Base-by-base conservation (phyloP, 1,284 basidiomycete species). In the Ceratobasidium sp. region DNA sequence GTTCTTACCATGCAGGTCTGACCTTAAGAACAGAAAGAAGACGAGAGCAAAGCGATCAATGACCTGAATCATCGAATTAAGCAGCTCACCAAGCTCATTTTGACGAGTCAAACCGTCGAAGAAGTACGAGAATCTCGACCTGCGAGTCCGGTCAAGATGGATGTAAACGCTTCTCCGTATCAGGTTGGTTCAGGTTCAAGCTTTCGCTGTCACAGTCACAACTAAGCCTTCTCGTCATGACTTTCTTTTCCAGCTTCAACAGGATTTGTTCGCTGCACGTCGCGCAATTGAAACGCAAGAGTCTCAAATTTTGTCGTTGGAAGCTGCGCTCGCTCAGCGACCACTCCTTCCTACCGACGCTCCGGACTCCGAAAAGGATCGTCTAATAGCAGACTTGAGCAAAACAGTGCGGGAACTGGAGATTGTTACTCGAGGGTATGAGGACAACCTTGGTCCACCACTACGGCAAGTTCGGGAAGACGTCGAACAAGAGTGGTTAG, bases 101-200 rank as follows among this genome's bases (percentile, higher is more conserved):
- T 96, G 74, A 96, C 93, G 2, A 93, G 92, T 75, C 88, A 92
- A 75, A 92, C 87, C 1, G 87, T 96, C 21, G 90, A 89, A 72
- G 89, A 92, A 75, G 83, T 79, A 43, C 86, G 84, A 75, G 70
- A 91, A 74, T 89, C 90, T 32, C 83, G 91, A 21, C 91, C 93
- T 0, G 84, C 84, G 9, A 94, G 92, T 79, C 94, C 94, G 0
- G 85, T 86, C 53, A 95, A 94, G 82, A 82, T 94, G 43, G 91
- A 95, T 80, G 94, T 94, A 76, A 92, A 94, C 78, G 87, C 92
- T 86, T 88, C 91, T 0, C 90, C 92, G 1, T 92, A 93, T 74
- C 88, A 93, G 82, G 91, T 91, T 50, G 64, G 83, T 77, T 6
- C n/a, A 0, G 3, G 12, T 9, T 10, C 57, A 23, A 5, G 12